Conservation (phyloP, 371 early-diverging fungal species). For the Mucor sp. region DNA sequence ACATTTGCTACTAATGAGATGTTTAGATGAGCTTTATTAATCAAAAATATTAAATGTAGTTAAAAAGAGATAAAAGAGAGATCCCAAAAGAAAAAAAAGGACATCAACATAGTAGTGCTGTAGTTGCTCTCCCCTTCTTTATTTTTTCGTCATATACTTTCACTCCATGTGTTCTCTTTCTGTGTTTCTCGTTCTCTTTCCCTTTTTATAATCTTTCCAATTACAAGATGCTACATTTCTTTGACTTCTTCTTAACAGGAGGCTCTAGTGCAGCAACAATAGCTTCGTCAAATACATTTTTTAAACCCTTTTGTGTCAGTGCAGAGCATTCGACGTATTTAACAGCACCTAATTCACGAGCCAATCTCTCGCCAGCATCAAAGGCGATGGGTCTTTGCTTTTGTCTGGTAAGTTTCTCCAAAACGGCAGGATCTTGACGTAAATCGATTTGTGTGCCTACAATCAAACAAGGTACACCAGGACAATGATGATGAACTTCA, state of each 20-base stretch:
- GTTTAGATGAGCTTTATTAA: not conserved
- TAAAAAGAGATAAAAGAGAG: not conserved
- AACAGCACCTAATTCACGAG: conserved; percentile 92
- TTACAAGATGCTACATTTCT: conserved; percentile 78
- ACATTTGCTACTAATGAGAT: not conserved
- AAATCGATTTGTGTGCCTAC: conserved; percentile 98
- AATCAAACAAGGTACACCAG: conserved; percentile 95
- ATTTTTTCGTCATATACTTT: not conserved
- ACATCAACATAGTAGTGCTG: not conserved
- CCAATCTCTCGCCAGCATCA: conserved; percentile 87
- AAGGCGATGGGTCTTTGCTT: conserved; percentile 82
- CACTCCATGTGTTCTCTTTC: not conserved
- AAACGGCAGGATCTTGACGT: conserved; percentile 83
- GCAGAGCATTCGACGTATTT: conserved; percentile 99
- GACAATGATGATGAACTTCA: conserved; percentile 96
- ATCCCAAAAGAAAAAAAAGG: not conserved
- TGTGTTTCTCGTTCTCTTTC: not conserved
- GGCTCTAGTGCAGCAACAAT: conserved; percentile 97
- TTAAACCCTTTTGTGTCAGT: conserved; percentile 92
- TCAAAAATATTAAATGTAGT: conserved; percentile 1
- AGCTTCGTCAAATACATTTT: conserved; percentile 99
- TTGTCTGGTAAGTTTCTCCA: conserved; percentile 83
- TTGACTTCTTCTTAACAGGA: conserved; percentile 81
- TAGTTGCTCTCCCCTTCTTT: not conserved
- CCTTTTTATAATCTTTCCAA: not conserved